These are phyloP conservation scores for Picea sitchensis DNA, from an alignment of 75 land plant genomes.

Conservation along the genomic window DNA sequence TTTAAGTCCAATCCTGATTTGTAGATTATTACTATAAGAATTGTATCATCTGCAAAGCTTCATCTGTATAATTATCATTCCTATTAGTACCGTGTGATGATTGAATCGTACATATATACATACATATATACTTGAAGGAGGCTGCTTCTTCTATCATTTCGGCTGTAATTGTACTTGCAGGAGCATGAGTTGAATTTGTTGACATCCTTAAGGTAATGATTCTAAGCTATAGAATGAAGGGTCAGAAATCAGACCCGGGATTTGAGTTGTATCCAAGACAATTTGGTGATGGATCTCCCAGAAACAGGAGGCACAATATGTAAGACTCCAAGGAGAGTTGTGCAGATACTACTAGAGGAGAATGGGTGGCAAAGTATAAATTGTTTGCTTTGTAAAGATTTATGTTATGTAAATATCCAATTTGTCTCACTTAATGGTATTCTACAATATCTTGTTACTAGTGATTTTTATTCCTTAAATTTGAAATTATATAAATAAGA, in stretches of 20 bases:
- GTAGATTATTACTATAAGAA: slow-evolving; percentile 8
- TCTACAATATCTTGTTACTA: slow-evolving; percentile 9
- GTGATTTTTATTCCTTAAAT: neutral
- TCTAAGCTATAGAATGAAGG: slow-evolving; percentile 4
- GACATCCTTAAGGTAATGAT: neutral
- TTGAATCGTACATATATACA: slow-evolving; percentile 6
- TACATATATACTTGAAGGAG: slow-evolving; percentile 4
- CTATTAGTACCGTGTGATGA: slow-evolving; percentile 8
- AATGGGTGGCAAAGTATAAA: neutral
- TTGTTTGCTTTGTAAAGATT: slow-evolving; percentile 12
- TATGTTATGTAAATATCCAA: slow-evolving; percentile 4
- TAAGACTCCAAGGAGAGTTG: neutral
- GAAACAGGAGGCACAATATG: too few relatives aligned
- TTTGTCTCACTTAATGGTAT: slow-evolving; percentile 2
- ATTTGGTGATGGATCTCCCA: neutral
- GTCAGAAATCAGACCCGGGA: slow-evolving; percentile 9
- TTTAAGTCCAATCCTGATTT: neutral
- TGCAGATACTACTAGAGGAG: neutral
- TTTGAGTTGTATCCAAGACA: slow-evolving; percentile 5
- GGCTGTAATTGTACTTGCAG: slow-evolving; percentile 5
- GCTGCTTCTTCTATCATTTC: slow-evolving; percentile 5
- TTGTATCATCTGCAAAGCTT: slow-evolving; percentile 11
- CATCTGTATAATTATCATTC: slow-evolving; percentile 8
- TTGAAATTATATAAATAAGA: too few relatives aligned
- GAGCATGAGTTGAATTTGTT: slow-evolving; percentile 5